A percentile compares a stretch with the other conserved stretches of the same genome.
Evolutionary conservation across 352 stramenopile species (phyloP).

Genomic region (Plasmopara viticola): DNA sequence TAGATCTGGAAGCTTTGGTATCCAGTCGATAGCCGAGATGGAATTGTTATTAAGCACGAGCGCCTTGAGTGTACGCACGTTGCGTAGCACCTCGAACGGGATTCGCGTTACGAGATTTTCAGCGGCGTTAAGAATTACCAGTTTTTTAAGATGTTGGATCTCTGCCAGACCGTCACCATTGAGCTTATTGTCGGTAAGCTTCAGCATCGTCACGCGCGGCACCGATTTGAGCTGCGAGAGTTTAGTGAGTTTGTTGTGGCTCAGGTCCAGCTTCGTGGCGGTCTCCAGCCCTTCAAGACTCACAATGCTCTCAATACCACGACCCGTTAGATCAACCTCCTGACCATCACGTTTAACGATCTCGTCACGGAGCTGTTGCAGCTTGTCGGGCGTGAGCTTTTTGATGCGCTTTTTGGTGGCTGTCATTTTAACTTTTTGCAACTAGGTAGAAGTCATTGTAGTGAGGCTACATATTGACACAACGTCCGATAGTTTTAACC

Average conservation of each 20-base stretch:
- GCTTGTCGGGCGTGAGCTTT: conserved; percentile 82
- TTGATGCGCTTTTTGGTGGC: conserved; percentile 71
- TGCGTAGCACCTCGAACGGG: conserved; percentile 56
- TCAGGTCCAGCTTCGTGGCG: conserved; percentile 73
- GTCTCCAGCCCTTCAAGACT: conserved; percentile 56
- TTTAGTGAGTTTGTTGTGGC: conserved; percentile 82
- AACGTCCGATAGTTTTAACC: not conserved
- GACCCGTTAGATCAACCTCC: conserved; percentile 51
- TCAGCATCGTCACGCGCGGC: conserved; percentile 64
- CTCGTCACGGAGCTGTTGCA: conserved; percentile 44
- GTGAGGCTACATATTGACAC: conserved; percentile 9
- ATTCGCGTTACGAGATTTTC: conserved; percentile 76
- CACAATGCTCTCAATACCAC: conserved; percentile 77
- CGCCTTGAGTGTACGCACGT: conserved; percentile 65
- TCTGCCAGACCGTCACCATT: conserved; percentile 62
- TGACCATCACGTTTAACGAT: conserved; percentile 44
- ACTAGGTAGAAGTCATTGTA: conserved; percentile 4
- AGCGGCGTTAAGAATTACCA: conserved; percentile 70
- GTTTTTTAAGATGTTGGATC: conserved; percentile 71
- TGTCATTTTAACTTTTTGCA: conserved; percentile 1
- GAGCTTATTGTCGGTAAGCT: conserved; percentile 73
- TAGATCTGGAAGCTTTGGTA: conserved; percentile 68
- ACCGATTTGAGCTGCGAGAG: conserved; percentile 62
- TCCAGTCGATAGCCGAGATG: conserved; percentile 77
- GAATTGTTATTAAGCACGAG: conserved; percentile 83